Conservation (phyloP, 2,329 filamentous ascomycete species). For the Celoporthe dispersa region DNA sequence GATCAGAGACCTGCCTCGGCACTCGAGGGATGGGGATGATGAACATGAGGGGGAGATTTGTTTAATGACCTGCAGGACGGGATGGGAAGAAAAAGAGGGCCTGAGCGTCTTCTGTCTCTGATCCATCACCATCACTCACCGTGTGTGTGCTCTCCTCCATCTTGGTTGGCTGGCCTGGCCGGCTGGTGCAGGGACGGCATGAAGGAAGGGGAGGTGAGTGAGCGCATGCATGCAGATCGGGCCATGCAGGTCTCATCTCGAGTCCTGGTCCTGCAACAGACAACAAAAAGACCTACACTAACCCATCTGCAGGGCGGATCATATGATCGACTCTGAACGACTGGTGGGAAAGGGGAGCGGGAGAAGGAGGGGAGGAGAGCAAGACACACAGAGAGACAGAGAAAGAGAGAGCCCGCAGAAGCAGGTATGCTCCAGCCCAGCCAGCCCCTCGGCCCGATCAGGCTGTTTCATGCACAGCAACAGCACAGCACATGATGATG, state of each 20-base stretch:
- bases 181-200: not conserved
- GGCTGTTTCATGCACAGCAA: not conserved
- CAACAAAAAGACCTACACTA: not conserved
- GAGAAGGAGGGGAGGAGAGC: not conserved
- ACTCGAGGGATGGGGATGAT: conserved; percentile 6
- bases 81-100: not conserved
- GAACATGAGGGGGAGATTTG: not conserved
- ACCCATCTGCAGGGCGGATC: not conserved
- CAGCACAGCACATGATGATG: not conserved
- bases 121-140: not conserved
- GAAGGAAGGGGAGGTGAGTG: not conserved
- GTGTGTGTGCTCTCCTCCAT: not conserved
- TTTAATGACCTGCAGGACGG: not conserved
- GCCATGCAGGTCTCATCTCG: not conserved
- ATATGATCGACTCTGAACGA: not conserved
- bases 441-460: not conserved
- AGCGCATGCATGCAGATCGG: not conserved
- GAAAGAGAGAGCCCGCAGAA: not conserved
- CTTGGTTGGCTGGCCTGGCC: not conserved
- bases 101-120: not conserved
- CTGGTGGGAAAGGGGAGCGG: not conserved
- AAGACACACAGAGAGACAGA: not conserved
- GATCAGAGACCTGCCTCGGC: conserved; percentile 17
- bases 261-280: not conserved
- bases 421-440: conserved; percentile 1